Evolutionary conservation across 768 basidiomycete species (phyloP), one percentile per base, ranked within the genome.

Genomic region (Boletellus emodensis): DNA sequence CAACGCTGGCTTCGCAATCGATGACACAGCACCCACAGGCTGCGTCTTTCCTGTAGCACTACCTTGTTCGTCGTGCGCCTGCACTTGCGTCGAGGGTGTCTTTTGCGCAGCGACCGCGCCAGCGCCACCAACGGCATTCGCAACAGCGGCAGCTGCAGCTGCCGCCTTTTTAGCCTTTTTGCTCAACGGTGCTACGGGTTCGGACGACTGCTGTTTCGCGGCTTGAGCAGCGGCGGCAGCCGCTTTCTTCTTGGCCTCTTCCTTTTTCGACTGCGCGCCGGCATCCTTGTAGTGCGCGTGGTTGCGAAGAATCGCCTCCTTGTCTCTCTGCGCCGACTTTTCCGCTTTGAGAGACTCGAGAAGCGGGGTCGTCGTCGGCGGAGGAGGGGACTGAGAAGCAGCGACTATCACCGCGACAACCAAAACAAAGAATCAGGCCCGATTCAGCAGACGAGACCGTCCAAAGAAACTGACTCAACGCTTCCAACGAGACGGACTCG

Each of bases 291-390:
- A 85, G 62, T 87, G 87, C 0, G 81, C 78, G 35, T 90, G 86
- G 49, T 82, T 86, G 35, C 85, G 81, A 30, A 83, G 71, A 50
- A 85, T 88, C 26, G 81, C 71, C 58, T 85, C 84, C 61, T 83
- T 90, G 63, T 87, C 89, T 59, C 79, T 84, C 59, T 82, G 79
- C 0, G 81, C 79, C 6, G 77, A 63, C 48, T 72, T 72, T 66
- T 91, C 87, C 0, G 90, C 88, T 57, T 92, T 90, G 55, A 98
- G 83, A 1, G 94, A 91, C 63, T 95, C 94, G 41, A 99, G 82
- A 18, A 98, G 80, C 0, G 95, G 95, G 0, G 95, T 96, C 0
- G 88, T 86, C 55, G 85, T 94, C 2, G 90, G 88, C 39, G 72
- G 75, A 1, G 79, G 72, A 0, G 77, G 69, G 1, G 80, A 75